Base-by-base conservation (phyloP, 2,329 filamentous ascomycete genomes). In the Macrophomina tecta region DNA sequence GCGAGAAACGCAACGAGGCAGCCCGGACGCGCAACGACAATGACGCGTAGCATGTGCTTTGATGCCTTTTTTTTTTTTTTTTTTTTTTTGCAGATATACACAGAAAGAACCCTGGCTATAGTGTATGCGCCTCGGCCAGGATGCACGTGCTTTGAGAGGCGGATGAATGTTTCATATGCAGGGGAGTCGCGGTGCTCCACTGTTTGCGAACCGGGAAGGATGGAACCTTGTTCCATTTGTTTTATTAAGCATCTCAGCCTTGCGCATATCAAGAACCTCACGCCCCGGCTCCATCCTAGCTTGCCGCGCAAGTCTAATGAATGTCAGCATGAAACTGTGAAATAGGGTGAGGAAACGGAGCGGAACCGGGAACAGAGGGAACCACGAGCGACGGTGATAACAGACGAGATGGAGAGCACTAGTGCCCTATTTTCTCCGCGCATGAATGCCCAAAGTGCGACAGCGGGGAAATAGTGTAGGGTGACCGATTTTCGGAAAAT, bases 191-290 rank as follows among this genome's bases (percentile, higher is more conserved):
- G 16, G 0, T n/a, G 30, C 23, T 18, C 38, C 55, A 36, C 23
- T 8, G 12, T 34, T 40, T 40, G n/a, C 23, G n/a, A 38, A 38
- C 34, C 53, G 34, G 34, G 53, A 23, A 16, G 32, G 34, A 28
- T 18, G 9, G 52, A 42, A 28, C 55, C 55, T 45, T 45, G 38
- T n/a, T 28, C 53, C 14, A 5, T n/a, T 36, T 18, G 4, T 16
- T 58, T 58, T 58, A 58, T 45, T 58, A 58, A 42, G 36, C 38
- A 30, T 58, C 42, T 45, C 42, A 58, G 55, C 55, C 55, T 28
- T 58, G 40, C 16, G 55, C 38, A 45, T 58, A 45, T 58, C 45
- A 30, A n/a, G 55, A 58, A 45, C 23, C 23, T 58, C 16, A 30
- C 38, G 5, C 23, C 38, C 36, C 9, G 53, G 12, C 55, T 45